phyloP scores from a whole-genome alignment of 192 early-diverging fungal genomes.

The Chytriomyces sp. region DNA sequence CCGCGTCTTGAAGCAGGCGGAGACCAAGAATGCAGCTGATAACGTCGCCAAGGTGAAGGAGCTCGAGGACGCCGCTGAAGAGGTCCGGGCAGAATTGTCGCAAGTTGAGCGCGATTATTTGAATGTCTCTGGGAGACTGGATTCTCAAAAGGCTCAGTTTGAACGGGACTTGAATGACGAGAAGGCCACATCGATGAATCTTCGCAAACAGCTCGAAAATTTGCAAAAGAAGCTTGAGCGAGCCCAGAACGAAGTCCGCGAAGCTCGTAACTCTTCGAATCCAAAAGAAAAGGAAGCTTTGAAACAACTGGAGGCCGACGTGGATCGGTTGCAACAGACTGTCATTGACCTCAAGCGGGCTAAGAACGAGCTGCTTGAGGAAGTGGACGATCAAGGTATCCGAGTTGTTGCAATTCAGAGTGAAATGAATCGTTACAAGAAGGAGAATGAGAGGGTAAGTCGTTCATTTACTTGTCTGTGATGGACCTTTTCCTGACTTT shows the following conservation, averaged over 20 bases:
- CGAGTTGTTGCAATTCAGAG: conserved; percentile 29
- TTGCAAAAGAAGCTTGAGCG: conserved; percentile 37
- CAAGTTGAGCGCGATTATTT: conserved; percentile 28
- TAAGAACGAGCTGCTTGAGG: conserved; percentile 46
- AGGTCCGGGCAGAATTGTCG: conserved; percentile 23
- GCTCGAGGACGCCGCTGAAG: conserved; percentile 20
- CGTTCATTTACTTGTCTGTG: not conserved
- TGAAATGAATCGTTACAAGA: conserved; percentile 36
- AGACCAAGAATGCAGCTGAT: not conserved
- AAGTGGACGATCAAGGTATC: conserved; percentile 46
- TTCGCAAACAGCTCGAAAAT: conserved; percentile 22
- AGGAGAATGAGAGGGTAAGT: conserved; percentile 35
- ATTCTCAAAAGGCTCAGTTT: conserved; percentile 21
- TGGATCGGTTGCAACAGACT: conserved; percentile 47
- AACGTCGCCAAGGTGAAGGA: conserved; percentile 9
- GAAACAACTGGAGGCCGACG: conserved; percentile 24
- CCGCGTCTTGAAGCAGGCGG: conserved; percentile 18
- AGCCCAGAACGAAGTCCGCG: conserved; percentile 29
- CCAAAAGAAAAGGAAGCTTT: conserved; percentile 29
- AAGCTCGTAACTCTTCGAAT: conserved; percentile 16
- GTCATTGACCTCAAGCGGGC: conserved; percentile 46
- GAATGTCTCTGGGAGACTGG: conserved; percentile 19
- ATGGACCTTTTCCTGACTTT: not conserved
- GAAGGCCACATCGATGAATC: conserved; percentile 22
- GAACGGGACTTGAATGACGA: conserved; percentile 28